A percentile compares a stretch with the other conserved stretches of the same genome.
Evolutionary conservation across 192 early-diverging fungal genomes (phyloP).

Genomic region (Podila epicladia): DNA sequence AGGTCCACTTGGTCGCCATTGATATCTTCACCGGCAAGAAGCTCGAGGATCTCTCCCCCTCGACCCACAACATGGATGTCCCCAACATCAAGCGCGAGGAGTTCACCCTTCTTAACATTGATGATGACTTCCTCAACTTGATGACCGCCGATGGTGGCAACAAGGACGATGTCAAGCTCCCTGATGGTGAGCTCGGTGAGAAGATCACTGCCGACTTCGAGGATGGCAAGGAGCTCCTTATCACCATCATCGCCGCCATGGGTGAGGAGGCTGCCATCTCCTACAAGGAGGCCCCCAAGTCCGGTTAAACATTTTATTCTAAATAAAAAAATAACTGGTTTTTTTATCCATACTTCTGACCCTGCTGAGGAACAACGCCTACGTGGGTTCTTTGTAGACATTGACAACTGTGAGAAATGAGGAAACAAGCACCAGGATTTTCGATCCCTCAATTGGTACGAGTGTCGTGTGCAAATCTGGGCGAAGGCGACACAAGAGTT

Average conservation of each 20-base stretch:
- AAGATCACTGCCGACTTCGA: conserved; percentile 79
- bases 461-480: too few relatives aligned
- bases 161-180: conserved; percentile 98
- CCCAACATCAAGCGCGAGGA: conserved; percentile 92
- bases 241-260: conserved; percentile 91
- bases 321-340: too few relatives aligned
- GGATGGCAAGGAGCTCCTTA: conserved; percentile 69
- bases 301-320: conserved; percentile 28
- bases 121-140: conserved; percentile 91
- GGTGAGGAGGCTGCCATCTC: conserved; percentile 90
- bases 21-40: conserved; percentile 99
- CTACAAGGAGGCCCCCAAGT: conserved; percentile 81
- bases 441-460: too few relatives aligned
- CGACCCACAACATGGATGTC: conserved; percentile 99
- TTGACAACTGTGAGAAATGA: too few relatives aligned
- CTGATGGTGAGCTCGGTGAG: conserved; percentile 83
- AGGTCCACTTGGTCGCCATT: conserved; percentile 94
- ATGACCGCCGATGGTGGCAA: conserved; percentile 79
- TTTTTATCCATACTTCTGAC: too few relatives aligned
- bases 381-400: too few relatives aligned
- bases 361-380: too few relatives aligned
- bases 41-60: conserved; percentile 99
- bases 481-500: too few relatives aligned
- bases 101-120: conserved; percentile 87
- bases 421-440: too few relatives aligned